Percentiles rank a stretch among this genome's conserved stretches.
Evolutionary conservation across 805 yeast species (phyloP).

Genomic region (Pichia rugopelliculosa): DNA sequence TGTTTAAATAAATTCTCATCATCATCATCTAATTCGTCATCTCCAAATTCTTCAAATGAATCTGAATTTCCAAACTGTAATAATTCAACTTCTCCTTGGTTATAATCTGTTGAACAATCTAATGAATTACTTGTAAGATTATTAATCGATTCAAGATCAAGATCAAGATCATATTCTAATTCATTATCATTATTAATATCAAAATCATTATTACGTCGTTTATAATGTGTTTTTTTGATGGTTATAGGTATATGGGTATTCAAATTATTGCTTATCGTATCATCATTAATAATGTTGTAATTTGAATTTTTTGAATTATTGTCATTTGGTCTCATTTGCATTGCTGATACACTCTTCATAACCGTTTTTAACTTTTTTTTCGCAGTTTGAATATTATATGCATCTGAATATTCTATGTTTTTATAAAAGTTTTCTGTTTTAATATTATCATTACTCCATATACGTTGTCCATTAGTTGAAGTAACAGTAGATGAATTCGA

Average conservation of each 20-base stretch:
- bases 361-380: constrained; percentile 33
- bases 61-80: constrained; percentile 27
- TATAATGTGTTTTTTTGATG: not conserved
- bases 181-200: not conserved
- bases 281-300: not conserved
- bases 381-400: constrained; percentile 42
- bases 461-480: not conserved
- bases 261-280: not conserved
- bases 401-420: constrained; percentile 43
- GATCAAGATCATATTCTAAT: not conserved
- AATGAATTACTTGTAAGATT: constrained; percentile 8
- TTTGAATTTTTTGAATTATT: not conserved
- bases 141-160: not conserved
- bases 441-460: constrained; percentile 3
- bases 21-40: constrained; percentile 15
- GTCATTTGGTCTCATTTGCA: constrained; percentile 22
- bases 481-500: not conserved
- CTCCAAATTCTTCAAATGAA: constrained; percentile 15
- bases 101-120: constrained; percentile 15
- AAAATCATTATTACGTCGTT: not conserved
- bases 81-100: constrained; percentile 21
- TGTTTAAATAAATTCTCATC: constrained; percentile 1
- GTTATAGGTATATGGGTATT: not conserved
- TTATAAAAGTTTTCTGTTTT: constrained; percentile 19
- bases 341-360: constrained; percentile 28